Percentiles rank a stretch among this genome's conserved stretches.
These are phyloP conservation scores for Scheffersomyces titani DNA, from an alignment of 1,139 yeast species.

Conservation along the genomic window DNA sequence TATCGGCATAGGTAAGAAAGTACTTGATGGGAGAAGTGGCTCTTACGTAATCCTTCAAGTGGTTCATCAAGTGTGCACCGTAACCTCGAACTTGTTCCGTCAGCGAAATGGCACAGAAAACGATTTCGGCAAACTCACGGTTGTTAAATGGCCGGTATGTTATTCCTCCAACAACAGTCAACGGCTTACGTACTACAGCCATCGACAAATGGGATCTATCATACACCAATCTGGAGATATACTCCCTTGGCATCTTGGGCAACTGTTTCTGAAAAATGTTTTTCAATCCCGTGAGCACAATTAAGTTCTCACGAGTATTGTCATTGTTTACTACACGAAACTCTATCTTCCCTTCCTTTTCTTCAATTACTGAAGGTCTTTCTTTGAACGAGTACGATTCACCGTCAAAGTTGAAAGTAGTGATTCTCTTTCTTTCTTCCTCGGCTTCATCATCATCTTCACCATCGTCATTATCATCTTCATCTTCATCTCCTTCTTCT, in stretches of 20 bases:
- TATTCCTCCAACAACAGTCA: slow-evolving; percentile 97
- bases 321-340: slow-evolving; percentile 96
- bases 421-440: slow-evolving; percentile 46
- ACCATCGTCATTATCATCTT: slow-evolving; percentile 33
- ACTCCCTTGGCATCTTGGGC: slow-evolving; percentile 98
- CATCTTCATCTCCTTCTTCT: slow-evolving; percentile 24
- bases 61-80: slow-evolving; percentile 99
- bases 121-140: slow-evolving; percentile 94
- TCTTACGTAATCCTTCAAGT: slow-evolving; percentile 89
- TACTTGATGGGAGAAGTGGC: slow-evolving; percentile 85
- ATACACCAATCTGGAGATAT: slow-evolving; percentile 89
- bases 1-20: slow-evolving; percentile 95
- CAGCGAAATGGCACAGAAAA: slow-evolving; percentile 95
- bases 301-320: slow-evolving; percentile 80
- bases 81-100: slow-evolving; percentile 98
- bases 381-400: slow-evolving; percentile 84
- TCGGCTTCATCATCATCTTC: slow-evolving; percentile 56
- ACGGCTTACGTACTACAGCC: slow-evolving; percentile 91
- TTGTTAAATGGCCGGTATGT: slow-evolving; percentile 92
- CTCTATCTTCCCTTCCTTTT: slow-evolving; percentile 86
- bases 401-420: slow-evolving; percentile 62
- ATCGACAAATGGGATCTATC: slow-evolving; percentile 93
- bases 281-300: slow-evolving; percentile 91
- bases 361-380: slow-evolving; percentile 92
- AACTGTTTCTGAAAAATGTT: slow-evolving; percentile 95